A percentile compares a stretch with the other conserved stretches of the same genome.
Evolutionary conservation across 2,329 filamentous ascomycete species (phyloP).

Genomic region (Epichloe bromicola): DNA sequence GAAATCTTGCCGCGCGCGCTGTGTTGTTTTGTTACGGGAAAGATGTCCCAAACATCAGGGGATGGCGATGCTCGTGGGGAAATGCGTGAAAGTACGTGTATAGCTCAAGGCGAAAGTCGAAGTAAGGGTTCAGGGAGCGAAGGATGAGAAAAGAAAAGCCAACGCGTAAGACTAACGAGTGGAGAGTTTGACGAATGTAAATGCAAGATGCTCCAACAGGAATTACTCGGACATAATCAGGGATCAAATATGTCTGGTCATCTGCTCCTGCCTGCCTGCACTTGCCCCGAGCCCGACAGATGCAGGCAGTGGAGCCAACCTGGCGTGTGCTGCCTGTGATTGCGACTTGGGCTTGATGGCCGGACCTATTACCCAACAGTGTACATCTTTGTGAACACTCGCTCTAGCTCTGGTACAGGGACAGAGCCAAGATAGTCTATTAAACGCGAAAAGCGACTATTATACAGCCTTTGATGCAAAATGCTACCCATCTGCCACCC

Average conservation of each 20-base stretch:
- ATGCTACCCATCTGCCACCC: constrained; percentile 10
- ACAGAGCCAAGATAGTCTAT: constrained; percentile 4
- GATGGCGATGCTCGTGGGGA: not conserved
- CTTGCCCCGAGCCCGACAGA: not conserved
- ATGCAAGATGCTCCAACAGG: not conserved
- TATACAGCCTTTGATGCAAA: constrained; percentile 16
- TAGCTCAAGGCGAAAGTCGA: not conserved
- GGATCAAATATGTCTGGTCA: not conserved
- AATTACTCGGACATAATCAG: not conserved
- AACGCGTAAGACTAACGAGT: not conserved
- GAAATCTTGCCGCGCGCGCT: not conserved
- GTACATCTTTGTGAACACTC: too few species aligned
- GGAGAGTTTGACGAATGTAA: not conserved
- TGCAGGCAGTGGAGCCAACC: not conserved
- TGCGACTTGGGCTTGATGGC: too few species aligned
- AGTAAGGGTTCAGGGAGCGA: not conserved
- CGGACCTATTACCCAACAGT: too few species aligned
- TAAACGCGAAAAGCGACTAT: constrained; percentile 15
- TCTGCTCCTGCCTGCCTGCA: not conserved
- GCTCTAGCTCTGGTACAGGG: too few species aligned
- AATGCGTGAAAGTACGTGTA: not conserved
- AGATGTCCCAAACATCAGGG: not conserved
- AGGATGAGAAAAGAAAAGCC: not conserved
- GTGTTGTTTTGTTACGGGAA: not conserved
- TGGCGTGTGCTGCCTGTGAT: too few species aligned